Evolutionary conservation across 1,284 basidiomycete species (phyloP).

Genomic region (Megacollybia platyphylla): DNA sequence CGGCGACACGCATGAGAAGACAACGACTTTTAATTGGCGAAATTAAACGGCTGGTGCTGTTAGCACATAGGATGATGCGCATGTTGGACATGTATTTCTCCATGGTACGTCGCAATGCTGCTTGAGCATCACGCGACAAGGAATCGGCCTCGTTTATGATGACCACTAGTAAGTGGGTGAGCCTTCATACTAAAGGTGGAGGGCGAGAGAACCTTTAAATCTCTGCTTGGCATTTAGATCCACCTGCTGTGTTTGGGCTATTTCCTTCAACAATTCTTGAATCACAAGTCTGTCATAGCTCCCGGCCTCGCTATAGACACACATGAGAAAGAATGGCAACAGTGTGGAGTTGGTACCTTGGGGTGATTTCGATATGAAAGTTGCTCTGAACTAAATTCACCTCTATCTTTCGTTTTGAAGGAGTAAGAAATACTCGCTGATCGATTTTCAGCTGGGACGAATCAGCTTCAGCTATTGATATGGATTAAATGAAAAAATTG

Average conservation of each 20-base stretch:
- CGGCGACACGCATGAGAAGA: constrained; percentile 86
- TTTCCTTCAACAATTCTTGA: constrained; percentile 96
- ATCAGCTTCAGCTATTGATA: constrained; percentile 1
- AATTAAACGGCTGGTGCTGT: constrained; percentile 92
- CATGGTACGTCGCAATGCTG: constrained; percentile 95
- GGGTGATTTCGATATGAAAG: constrained; percentile 96
- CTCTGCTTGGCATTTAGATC: constrained; percentile 91
- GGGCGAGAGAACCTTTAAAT: constrained; percentile 70
- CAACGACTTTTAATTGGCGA: constrained; percentile 95
- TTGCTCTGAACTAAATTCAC: constrained; percentile 96
- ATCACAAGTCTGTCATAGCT: constrained; percentile 94
- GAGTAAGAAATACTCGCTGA: constrained; percentile 92
- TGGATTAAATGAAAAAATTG: constrained; percentile 15
- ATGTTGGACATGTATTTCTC: constrained; percentile 99
- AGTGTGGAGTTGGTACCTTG: constrained; percentile 46
- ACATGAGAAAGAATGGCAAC: background rate
- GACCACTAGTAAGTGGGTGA: constrained; percentile 52
- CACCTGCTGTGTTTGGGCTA: constrained; percentile 97
- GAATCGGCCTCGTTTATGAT: constrained; percentile 98
- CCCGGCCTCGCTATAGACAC: constrained; percentile 72
- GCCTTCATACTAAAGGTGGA: background rate
- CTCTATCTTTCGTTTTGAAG: constrained; percentile 90
- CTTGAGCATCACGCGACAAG: constrained; percentile 91
- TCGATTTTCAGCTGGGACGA: constrained; percentile 84
- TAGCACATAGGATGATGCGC: constrained; percentile 96